These are phyloP conservation scores for Yamadazyma tumulicola DNA, from an alignment of 805 yeast genomes.

Conservation along the genomic window DNA sequence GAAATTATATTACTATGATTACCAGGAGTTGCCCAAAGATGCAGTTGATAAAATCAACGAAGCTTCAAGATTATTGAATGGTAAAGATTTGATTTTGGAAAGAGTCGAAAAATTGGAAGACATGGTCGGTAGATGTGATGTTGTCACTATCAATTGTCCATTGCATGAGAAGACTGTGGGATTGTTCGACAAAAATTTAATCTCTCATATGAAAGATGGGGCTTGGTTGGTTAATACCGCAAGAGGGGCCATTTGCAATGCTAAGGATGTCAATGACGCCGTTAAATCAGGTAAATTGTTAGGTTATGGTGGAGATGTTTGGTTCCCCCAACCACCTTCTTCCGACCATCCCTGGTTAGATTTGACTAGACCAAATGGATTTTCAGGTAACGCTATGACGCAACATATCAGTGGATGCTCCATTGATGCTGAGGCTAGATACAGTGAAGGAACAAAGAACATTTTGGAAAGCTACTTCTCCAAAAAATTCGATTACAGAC, in stretches of 20 bases:
- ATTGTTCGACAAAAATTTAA: slow-evolving; percentile 59
- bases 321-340: slow-evolving; percentile 85
- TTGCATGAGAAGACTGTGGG: slow-evolving; percentile 69
- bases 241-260: slow-evolving; percentile 75
- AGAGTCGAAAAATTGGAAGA: slow-evolving; percentile 61
- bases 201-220: slow-evolving; percentile 69
- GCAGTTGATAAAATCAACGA: slow-evolving; percentile 39
- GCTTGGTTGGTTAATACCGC: slow-evolving; percentile 77
- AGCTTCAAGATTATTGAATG: slow-evolving; percentile 39
- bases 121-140: slow-evolving; percentile 62
- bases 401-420: slow-evolving; percentile 81
- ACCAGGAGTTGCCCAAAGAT: slow-evolving; percentile 60
- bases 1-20: slow-evolving; percentile 71
- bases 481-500: slow-evolving; percentile 63
- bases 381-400: slow-evolving; percentile 84
- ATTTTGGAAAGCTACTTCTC: slow-evolving; percentile 63
- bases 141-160: slow-evolving; percentile 76
- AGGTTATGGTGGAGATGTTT: slow-evolving; percentile 85
- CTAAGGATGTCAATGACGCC: slow-evolving; percentile 74
- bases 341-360: slow-evolving; percentile 73
- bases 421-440: slow-evolving; percentile 74
- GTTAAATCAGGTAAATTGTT: slow-evolving; percentile 62
- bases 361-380: slow-evolving; percentile 59
- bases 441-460: slow-evolving; percentile 64
- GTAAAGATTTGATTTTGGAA: slow-evolving; percentile 50